Conservation (phyloP, 2,329 filamentous ascomycete genomes). For the Blumeria hordei region DNA sequence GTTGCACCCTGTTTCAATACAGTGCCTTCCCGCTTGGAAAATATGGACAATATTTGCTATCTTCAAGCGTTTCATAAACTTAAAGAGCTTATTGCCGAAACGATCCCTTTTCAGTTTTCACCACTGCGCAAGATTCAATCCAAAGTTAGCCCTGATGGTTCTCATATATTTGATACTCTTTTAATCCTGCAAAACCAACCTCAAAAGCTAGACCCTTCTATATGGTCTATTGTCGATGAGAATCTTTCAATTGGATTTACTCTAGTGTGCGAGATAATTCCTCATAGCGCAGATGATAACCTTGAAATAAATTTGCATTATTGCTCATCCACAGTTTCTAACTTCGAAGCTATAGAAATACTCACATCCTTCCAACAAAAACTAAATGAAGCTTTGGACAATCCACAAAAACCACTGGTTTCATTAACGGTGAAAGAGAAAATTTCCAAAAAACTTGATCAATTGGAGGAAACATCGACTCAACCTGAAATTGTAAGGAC, state of each 20-base stretch:
- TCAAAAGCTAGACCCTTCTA: constrained; percentile 26
- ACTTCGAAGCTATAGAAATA: constrained; percentile 6
- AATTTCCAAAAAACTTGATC: constrained; percentile 6
- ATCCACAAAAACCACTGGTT: constrained; percentile 12
- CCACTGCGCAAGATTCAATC: constrained; percentile 48
- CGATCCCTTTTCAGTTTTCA: constrained; percentile 48
- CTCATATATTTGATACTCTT: constrained; percentile 52
- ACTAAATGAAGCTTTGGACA: constrained; percentile 8
- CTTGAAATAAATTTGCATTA: constrained; percentile 39
- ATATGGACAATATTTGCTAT: constrained; percentile 25
- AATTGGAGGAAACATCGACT: background rate
- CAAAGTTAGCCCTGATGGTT: constrained; percentile 20
- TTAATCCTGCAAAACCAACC: constrained; percentile 50
- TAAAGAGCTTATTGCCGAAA: constrained; percentile 27
- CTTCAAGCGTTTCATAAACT: constrained; percentile 14
- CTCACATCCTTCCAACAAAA: constrained; percentile 9
- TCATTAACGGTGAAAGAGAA: constrained; percentile 6
- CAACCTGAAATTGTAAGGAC: background rate
- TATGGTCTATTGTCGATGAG: constrained; percentile 34
- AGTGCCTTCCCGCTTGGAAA: constrained; percentile 41
- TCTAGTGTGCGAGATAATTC: constrained; percentile 51
- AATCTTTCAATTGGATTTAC: constrained; percentile 49
- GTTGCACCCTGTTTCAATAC: constrained; percentile 91
- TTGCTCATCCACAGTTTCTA: constrained; percentile 20
- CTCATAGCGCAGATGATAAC: constrained; percentile 24